Conservation (phyloP, 2,329 filamentous ascomycete species). For the Scedosporium boydii region DNA sequence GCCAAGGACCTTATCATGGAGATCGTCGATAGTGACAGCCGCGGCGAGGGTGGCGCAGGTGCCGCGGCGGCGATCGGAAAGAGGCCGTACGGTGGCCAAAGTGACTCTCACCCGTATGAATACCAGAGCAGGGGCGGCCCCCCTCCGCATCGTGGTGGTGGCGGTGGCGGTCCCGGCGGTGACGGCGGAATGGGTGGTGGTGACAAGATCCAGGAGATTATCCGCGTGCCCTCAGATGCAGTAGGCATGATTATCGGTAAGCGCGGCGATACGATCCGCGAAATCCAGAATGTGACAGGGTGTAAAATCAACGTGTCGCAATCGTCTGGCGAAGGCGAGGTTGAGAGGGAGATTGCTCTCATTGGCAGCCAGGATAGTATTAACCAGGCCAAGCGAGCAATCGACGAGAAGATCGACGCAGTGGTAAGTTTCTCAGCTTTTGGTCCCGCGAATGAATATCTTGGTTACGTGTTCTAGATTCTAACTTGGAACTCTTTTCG, state of each 20-base stretch:
- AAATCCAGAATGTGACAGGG: conserved; percentile 79
- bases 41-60: conserved; percentile 25
- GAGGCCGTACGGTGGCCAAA: conserved; percentile 18
- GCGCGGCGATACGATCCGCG: conserved; percentile 86
- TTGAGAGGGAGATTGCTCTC: conserved; percentile 77
- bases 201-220: conserved; percentile 58
- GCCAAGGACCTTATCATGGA: conserved; percentile 87
- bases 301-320: conserved; percentile 95
- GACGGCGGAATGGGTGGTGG: conserved; percentile 24
- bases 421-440: conserved; percentile 52
- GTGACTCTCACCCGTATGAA: conserved; percentile 22
- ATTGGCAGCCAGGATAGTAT: conserved; percentile 72
- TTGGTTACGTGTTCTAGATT: not conserved
- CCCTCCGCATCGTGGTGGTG: conserved; percentile 13
- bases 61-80: conserved; percentile 24
- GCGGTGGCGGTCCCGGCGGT: conserved; percentile 21
- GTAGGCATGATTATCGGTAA: conserved; percentile 97
- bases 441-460: not conserved
- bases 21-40: conserved; percentile 85
- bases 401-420: conserved; percentile 86
- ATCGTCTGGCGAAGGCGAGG: conserved; percentile 65
- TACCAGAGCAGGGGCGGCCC: not conserved
- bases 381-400: conserved; percentile 69
- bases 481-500: not conserved
- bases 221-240: conserved; percentile 80